These are phyloP conservation scores for Phytophthora constricta DNA, from an alignment of 352 stramenopile species.

Conservation along the genomic window DNA sequence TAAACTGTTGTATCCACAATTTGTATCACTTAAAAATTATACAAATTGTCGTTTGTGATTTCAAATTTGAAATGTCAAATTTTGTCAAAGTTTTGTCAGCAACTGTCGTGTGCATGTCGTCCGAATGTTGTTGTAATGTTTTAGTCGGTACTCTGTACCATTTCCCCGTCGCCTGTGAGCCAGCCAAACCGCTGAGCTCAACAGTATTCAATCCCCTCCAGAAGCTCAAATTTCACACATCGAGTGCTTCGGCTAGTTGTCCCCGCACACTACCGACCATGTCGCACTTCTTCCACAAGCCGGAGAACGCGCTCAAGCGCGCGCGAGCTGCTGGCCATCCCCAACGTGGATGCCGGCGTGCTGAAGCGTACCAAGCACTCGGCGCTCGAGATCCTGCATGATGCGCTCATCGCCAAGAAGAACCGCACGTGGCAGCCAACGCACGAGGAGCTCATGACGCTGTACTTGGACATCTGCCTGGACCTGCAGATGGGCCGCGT, in stretches of 20 bases:
- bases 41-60: no score
- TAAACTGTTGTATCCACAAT: no score
- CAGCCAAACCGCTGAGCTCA: not conserved
- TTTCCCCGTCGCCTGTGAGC: not conserved
- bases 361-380: constrained; percentile 83
- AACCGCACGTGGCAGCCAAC: constrained; percentile 97
- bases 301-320: constrained; percentile 92
- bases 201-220: not conserved
- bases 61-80: no score
- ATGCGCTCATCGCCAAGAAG: constrained; percentile 95
- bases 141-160: not conserved
- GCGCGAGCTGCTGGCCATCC: constrained; percentile 88
- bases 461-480: constrained; percentile 97
- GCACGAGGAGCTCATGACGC: constrained; percentile 97
- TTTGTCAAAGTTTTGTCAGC: no score
- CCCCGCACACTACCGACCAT: constrained; percentile 30
- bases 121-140: not conserved
- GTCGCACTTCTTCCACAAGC: constrained; percentile 91
- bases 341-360: constrained; percentile 71
- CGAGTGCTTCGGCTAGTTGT: constrained; percentile 1
- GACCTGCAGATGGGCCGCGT: constrained; percentile 93
- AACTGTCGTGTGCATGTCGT: no score
- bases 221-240: constrained; percentile 23
- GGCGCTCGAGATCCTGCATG: constrained; percentile 91
- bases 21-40: no score